These are phyloP conservation scores for Xanthoparmelia taractica DNA, from an alignment of 495 filamentous ascomycete species.

Conservation along the genomic window DNA sequence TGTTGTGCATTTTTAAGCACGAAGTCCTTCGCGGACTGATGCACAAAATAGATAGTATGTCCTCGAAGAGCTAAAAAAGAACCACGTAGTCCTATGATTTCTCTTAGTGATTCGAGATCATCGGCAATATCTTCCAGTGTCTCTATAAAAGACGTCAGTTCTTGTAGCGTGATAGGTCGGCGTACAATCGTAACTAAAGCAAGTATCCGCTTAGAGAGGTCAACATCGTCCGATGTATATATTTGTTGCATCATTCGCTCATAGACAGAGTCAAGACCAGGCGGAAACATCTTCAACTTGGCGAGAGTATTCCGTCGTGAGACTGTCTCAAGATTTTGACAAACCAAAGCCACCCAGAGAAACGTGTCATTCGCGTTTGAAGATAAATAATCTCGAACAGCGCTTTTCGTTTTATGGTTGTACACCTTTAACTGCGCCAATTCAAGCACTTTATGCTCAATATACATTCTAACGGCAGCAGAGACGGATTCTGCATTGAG, in stretches of 20 bases:
- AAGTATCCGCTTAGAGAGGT: slow-evolving; percentile 26
- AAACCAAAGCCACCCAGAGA: slow-evolving; percentile 32
- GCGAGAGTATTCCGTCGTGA: slow-evolving; percentile 18
- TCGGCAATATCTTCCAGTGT: slow-evolving; percentile 19
- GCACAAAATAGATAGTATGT: slow-evolving; percentile 27
- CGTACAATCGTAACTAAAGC: slow-evolving; percentile 22
- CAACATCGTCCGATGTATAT: slow-evolving; percentile 23
- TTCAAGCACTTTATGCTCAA: slow-evolving; percentile 22
- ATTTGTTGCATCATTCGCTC: slow-evolving; percentile 30
- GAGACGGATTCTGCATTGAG: slow-evolving; percentile 30
- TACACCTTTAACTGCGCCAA: slow-evolving; percentile 21
- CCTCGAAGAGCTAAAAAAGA: slow-evolving; percentile 29
- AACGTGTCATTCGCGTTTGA: slow-evolving; percentile 31
- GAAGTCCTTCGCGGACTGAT: slow-evolving; percentile 32
- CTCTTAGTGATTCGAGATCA: slow-evolving; percentile 14
- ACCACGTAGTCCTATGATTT: slow-evolving; percentile 26
- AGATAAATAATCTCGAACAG: slow-evolving; percentile 21
- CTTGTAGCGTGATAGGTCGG: slow-evolving; percentile 28
- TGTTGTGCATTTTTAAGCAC: slow-evolving; percentile 24
- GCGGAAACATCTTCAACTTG: slow-evolving; percentile 25
- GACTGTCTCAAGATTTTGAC: slow-evolving; percentile 23
- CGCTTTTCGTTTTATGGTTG: slow-evolving; percentile 10
- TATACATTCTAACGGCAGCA: slow-evolving; percentile 25
- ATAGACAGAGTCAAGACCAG: slow-evolving; percentile 31
- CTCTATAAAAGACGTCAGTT: slow-evolving; percentile 25